Base-by-base conservation (phyloP, 108 stramenopile genomes). In the Nitzschia inconspicua region DNA sequence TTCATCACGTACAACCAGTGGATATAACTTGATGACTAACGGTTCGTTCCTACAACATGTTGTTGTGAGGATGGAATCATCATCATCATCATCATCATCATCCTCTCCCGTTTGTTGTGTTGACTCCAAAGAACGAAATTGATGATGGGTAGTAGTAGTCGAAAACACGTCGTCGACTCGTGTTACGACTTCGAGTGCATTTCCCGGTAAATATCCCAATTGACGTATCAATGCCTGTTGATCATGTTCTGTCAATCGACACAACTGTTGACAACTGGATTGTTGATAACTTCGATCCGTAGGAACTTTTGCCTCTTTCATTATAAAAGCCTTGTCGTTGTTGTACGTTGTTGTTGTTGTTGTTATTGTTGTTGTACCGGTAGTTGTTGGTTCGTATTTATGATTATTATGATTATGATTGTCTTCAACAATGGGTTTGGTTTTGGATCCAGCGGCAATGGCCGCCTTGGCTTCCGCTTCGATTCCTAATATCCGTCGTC, bases 151-250 rank as follows among this genome's bases (percentile, higher is more conserved):
- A 32, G 34, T 35, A 4, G 34, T 22, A 20, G 39, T 37, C 0
- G 69, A 49, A 63, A 66, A 57, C 2, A 20, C 37, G n/a, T 66
- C 55, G 14, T 32, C 23, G 23, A 58, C 32, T n/a, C 85, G 70
- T 14, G 83, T 72, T 18, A 63, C 72, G 2, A 88, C 77, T 28
- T 68, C 44, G 9, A 92, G 41, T 0, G 85, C 91, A 65, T 92
- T 92, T 19, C 87, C 91, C 19, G 91, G 91, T 5, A 86, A 39
- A 60, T 70, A 92, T 22, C 87, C 91, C 69, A 92, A 55, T 60
- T 92, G 91, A 0, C 49, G 62, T 9, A 72, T 44, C 11, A 92
- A 63, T 4, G 39, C 49, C 1, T 9, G 11, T 55, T 76, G 64
- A 49, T 92, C 87, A 0, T 32, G 29, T 26, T 60, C 47, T 34